Evolutionary conservation across 352 stramenopile species (phyloP).

Genomic region (Aphanomyces euteiches): DNA sequence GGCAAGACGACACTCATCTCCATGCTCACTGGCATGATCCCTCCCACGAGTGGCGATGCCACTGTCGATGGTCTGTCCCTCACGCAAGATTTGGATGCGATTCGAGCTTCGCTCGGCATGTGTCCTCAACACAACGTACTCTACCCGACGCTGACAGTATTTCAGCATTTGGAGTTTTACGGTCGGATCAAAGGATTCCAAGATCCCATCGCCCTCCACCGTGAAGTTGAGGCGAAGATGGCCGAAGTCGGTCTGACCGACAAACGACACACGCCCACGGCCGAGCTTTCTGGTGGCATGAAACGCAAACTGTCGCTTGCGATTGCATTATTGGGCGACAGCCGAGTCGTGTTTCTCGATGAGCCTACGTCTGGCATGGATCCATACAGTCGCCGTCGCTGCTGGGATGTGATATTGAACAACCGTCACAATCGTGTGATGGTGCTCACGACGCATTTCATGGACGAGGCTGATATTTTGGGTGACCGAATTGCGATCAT

Average conservation of each 20-base stretch:
- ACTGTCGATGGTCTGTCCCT: constrained; percentile 52
- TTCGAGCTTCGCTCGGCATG: constrained; percentile 91
- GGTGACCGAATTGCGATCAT: constrained; percentile 62
- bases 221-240: constrained; percentile 44
- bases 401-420: constrained; percentile 60
- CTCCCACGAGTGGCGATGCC: constrained; percentile 48
- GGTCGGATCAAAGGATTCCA: constrained; percentile 86
- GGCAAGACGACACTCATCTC: constrained; percentile 79
- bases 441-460: constrained; percentile 63
- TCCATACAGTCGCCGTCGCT: constrained; percentile 27
- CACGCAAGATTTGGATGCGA: constrained; percentile 64
- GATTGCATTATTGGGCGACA: constrained; percentile 93
- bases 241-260: constrained; percentile 85
- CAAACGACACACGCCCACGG: constrained; percentile 66
- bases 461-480: constrained; percentile 47
- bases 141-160: constrained; percentile 94
- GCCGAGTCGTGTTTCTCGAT: constrained; percentile 86
- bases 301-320: constrained; percentile 96
- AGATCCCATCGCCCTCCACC: constrained; percentile 30
- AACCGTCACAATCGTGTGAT: constrained; percentile 58
- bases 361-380: constrained; percentile 79
- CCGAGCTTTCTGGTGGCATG: constrained; percentile 86
- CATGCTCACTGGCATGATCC: constrained; percentile 64
- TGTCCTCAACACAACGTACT: constrained; percentile 97
- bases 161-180: constrained; percentile 95